Percentiles rank a stretch among this genome's conserved stretches.
phyloP scores from a whole-genome alignment of 2,329 filamentous ascomycete genomes.

The Fusarium pseudocircinatum region DNA sequence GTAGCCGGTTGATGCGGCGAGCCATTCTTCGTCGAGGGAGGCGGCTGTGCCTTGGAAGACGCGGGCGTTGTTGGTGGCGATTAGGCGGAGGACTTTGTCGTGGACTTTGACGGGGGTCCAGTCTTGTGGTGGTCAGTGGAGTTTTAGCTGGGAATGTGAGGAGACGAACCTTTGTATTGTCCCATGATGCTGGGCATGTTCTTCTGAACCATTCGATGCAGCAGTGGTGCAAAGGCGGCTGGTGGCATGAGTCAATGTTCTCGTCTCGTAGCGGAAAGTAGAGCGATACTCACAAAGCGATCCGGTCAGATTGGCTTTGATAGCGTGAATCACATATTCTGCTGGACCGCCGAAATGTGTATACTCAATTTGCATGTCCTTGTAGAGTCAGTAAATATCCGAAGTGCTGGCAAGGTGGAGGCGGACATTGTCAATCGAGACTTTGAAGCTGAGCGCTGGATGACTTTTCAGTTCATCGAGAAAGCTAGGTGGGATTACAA shows the following conservation, averaged over 20 bases:
- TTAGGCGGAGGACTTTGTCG: background rate
- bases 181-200: constrained; percentile 3
- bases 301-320: constrained; percentile 6
- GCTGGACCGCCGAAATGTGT: constrained; percentile 17
- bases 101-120: constrained; percentile 16
- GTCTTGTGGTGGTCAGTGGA: background rate
- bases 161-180: background rate
- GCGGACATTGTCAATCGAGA: background rate
- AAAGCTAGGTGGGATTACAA: background rate
- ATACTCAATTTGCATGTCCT: constrained; percentile 28
- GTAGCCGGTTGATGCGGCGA: background rate
- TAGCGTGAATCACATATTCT: constrained; percentile 13
- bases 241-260: no score
- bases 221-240: background rate
- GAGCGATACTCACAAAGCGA: background rate
- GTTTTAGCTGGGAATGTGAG: accelerated
- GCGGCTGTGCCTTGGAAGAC: constrained; percentile 17
- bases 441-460: constrained; percentile 15
- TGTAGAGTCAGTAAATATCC: accelerated
- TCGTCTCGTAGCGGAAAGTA: no score
- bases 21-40: constrained; percentile 16
- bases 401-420: accelerated
- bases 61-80: constrained; percentile 16
- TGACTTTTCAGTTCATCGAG: constrained; percentile 11
- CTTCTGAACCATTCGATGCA: constrained; percentile 2